Conservation (phyloP, 179 eudicot species). For the Vitellaria paradoxa region DNA sequence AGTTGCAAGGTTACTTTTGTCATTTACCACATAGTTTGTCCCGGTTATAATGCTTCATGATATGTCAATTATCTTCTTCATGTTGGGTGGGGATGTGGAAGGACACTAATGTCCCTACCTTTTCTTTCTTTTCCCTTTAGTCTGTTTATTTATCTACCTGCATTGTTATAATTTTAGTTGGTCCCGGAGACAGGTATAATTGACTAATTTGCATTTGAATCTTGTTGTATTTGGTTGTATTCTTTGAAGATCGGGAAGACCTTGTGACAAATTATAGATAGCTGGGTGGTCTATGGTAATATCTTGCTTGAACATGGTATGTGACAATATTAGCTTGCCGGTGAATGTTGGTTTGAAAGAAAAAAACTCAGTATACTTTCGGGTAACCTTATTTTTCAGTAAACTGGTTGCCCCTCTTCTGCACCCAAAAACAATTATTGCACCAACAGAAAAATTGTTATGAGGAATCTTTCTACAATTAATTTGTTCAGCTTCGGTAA, state of each 20-base stretch:
- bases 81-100: conserved; percentile 19
- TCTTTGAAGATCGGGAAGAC: neutral
- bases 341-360: no score
- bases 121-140: conserved; percentile 4
- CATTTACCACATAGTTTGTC: conserved; percentile 10
- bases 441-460: neutral
- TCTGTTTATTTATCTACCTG: neutral
- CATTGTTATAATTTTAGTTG: neutral
- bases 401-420: neutral
- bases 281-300: neutral
- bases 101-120: conserved; percentile 28
- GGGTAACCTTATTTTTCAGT: neutral
- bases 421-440: neutral
- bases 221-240: neutral
- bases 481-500: neutral
- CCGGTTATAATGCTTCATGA: conserved; percentile 23
- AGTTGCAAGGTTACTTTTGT: conserved; percentile 30
- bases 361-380: no score
- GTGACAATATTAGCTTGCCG: no score
- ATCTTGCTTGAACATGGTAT: conserved; percentile 3
- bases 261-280: neutral
- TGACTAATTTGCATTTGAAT: neutral
- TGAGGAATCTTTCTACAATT: neutral
- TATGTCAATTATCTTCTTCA: conserved; percentile 24
- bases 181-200: neutral